These are phyloP conservation scores for Kickxella alabastrina DNA, from an alignment of 192 early-diverging fungal species.

Conservation along the genomic window DNA sequence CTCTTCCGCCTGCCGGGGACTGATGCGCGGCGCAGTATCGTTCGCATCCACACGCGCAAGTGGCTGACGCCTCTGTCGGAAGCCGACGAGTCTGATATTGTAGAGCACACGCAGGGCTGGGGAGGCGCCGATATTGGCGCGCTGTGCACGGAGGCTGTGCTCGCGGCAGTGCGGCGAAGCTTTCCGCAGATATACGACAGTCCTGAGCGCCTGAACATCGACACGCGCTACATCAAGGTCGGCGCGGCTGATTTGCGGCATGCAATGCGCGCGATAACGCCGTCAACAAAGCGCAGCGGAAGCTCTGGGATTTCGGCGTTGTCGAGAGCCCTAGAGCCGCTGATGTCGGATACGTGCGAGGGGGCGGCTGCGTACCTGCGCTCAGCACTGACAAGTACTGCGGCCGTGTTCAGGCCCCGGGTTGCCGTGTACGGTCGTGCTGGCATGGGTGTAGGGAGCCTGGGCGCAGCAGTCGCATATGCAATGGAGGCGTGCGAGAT, in stretches of 20 bases:
- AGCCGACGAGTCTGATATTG: slow-evolving; percentile 51
- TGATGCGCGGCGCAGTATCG: slow-evolving; percentile 59
- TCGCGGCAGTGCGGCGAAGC: slow-evolving; percentile 61
- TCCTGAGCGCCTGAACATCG: too few species aligned
- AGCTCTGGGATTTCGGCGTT: not conserved
- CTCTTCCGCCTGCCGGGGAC: slow-evolving; percentile 75
- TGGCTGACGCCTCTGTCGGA: slow-evolving; percentile 56
- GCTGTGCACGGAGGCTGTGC: slow-evolving; percentile 68
- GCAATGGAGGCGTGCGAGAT: slow-evolving; percentile 58
- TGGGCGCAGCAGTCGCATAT: slow-evolving; percentile 56
- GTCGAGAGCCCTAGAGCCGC: not conserved
- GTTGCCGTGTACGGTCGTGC: slow-evolving; percentile 56
- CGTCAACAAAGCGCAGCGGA: slow-evolving; percentile 44
- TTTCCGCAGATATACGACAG: slow-evolving; percentile 69
- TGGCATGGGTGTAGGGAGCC: slow-evolving; percentile 58
- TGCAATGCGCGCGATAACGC: slow-evolving; percentile 32
- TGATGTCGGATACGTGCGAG: slow-evolving; percentile 12
- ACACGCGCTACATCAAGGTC: slow-evolving; percentile 56
- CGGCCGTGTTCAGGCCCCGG: slow-evolving; percentile 53
- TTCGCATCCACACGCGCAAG: slow-evolving; percentile 55
- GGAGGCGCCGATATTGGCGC: slow-evolving; percentile 69
- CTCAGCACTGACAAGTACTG: not conserved
- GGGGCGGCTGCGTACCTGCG: slow-evolving; percentile 16
- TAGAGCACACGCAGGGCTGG: slow-evolving; percentile 57
- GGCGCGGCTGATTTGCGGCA: slow-evolving; percentile 56